Conservation (phyloP, 1,284 basidiomycete genomes). For the Pyrrhoderma noxium region DNA sequence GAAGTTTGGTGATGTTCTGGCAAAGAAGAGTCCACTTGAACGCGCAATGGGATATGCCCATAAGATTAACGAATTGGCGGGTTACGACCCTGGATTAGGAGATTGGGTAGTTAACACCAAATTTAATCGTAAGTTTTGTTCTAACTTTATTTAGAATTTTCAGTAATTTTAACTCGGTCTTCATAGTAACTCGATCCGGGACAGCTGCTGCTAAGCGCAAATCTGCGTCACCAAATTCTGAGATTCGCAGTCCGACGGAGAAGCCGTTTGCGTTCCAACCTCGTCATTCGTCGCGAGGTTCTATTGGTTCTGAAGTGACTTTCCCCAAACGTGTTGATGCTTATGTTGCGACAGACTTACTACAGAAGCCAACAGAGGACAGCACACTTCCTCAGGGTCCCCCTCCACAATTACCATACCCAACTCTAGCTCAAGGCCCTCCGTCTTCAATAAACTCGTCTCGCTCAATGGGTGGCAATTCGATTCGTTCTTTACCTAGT, state of each 20-base stretch:
- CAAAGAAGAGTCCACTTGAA: constrained; percentile 57
- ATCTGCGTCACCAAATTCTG: constrained; percentile 5
- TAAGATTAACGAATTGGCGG: constrained; percentile 78
- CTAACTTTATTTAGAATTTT: background rate
- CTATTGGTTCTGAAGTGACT: constrained; percentile 64
- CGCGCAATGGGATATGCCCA: constrained; percentile 70
- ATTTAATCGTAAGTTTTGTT: constrained; percentile 42
- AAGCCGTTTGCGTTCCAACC: constrained; percentile 35
- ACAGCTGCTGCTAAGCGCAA: constrained; percentile 1
- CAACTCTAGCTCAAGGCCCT: constrained; percentile 40
- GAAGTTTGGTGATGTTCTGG: constrained; percentile 60
- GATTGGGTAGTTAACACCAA: constrained; percentile 65
- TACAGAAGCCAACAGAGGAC: constrained; percentile 38
- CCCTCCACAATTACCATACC: constrained; percentile 69
- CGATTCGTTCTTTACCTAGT: constrained; percentile 14
- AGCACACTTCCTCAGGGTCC: constrained; percentile 43
- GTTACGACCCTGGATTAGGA: constrained; percentile 70
- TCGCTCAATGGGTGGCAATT: constrained; percentile 7
- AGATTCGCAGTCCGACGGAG: constrained; percentile 19
- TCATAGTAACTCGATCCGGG: constrained; percentile 10
- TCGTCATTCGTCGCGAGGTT: constrained; percentile 60
- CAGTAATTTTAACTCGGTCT: background rate
- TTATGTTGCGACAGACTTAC: constrained; percentile 66
- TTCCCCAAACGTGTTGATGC: constrained; percentile 74
- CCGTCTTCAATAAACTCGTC: constrained; percentile 21